Base-by-base conservation (phyloP, 2,329 filamentous ascomycete genomes). In the Venturia effusa region DNA sequence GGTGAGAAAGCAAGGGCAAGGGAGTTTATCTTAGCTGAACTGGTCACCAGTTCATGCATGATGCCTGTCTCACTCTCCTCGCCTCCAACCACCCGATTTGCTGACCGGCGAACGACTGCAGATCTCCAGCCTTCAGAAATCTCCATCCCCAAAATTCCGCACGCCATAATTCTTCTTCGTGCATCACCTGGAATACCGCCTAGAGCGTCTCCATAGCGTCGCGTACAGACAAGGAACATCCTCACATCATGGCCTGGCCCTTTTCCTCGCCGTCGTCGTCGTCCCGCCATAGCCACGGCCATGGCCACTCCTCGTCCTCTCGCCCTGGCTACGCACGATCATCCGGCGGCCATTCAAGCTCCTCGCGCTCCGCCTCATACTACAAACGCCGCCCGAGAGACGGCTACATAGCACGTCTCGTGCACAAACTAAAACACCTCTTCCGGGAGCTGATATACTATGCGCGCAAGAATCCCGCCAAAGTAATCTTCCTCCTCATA, bases 401-500 rank as follows among this genome's bases (percentile, higher is more conserved):
- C 66, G 88, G 87, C 71, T 96, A 95, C 78, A 77, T 96, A 67
- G 79, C 85, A 64, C 86, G 87, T 68, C 81, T 91, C 59, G 82
- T 90, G 74, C 84, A 84, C 74, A 88, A 90, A 70, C 84, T 97
- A 66, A 88, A 88, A 72, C 86, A 88, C 54, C 84, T 96, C 67
- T 78, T 96, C 64, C 88, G 88, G 71, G 87, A 96, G 73, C 85
- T 97, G 10, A 81, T 88, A 73, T 84, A 87, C 73, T 96, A 93
- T 77, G 88, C 90, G 70, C 88, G 90, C 73, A 83, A 85, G 43
- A 88, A 97, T 77, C 93, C 92, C 0, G 78, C 91, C 72, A 95
- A 95, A 77, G 89, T 96, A 59, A 89, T 97, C 79, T 89, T 97
- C 79, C 83, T 92, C 67, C 88, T 96, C 67, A 83, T 97, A 70